Base-by-base conservation (phyloP, 192 early-diverging fungal genomes). In the Chytriomyces sp. region DNA sequence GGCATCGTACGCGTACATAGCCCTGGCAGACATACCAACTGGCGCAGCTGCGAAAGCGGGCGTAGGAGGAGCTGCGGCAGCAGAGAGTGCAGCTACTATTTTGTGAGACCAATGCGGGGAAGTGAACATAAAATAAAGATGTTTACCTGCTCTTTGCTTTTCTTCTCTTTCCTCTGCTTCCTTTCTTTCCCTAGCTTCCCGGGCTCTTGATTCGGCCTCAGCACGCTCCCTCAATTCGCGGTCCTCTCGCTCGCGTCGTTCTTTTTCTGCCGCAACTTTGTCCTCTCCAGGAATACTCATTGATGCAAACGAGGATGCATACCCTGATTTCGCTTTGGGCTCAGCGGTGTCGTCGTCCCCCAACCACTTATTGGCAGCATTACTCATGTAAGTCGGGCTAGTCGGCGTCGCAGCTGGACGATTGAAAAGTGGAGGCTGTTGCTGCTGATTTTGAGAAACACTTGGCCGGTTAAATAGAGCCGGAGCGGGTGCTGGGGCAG, bases 1-100 rank as follows among this genome's bases (percentile, higher is more conserved):
- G 9, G 92, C 91, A 66, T 95, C 94, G 75, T 87, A 79, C 24
- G 64, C 83, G 82, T 92, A 95, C 50, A 95, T 68, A n/a, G 92
- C 95, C 35, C 89, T 77, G 5, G 91, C 93, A 23, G 84, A 84
- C 9, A 89, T 48, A 7, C 75, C 66, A 64, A 28, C 72, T 59
- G 72, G 64, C 72, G 76, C 57, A 23, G 77, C 53, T 35, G 60
- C 35, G 24, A 72, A 57, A 5, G 72, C 76, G 26, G 81, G 74
- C 18, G 64, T 47, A 1, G 65, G 43, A 23, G 78, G 28, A 9
- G 78, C 64, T 7, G 78, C 23, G 43, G 53, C 11, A 47, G 78
- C 72, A 28, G 78, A 61, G 7, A 62, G 23, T 20, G 70, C 64
- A 45, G 78, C 78, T 23, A 50, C 11, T 2, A 45, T 47, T 50